phyloP scores from a whole-genome alignment of 164 flowering plant species.

The Piper longum region DNA sequence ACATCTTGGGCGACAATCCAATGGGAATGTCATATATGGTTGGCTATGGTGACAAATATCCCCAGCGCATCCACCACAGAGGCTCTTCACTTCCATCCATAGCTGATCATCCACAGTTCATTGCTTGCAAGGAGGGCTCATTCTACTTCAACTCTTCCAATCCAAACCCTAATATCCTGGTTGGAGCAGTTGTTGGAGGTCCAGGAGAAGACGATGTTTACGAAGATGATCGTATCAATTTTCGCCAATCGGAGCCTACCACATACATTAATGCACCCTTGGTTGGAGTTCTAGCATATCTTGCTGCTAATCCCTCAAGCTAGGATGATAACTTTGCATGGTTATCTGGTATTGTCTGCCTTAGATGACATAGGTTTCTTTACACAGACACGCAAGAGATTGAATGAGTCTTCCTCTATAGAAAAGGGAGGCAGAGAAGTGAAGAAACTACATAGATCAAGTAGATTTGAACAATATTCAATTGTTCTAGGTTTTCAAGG shows the following conservation, averaged over 20 bases:
- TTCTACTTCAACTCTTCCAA: conserved; percentile 50
- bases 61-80: conserved; percentile 75
- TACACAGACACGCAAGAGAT: background rate
- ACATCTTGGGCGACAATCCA: conserved; percentile 80
- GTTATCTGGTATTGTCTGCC: background rate
- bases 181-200: conserved; percentile 84
- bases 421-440: background rate
- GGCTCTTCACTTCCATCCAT: conserved; percentile 83
- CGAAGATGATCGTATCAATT: conserved; percentile 65
- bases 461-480: background rate
- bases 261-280: conserved; percentile 95
- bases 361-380: background rate
- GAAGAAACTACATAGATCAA: background rate
- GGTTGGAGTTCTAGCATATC: conserved; percentile 72
- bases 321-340: background rate
- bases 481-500: background rate
- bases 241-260: conserved; percentile 75
- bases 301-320: conserved; percentile 49
- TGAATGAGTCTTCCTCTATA: background rate
- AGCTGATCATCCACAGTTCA: conserved; percentile 47
- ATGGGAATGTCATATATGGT: conserved; percentile 84
- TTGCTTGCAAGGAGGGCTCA: conserved; percentile 74
- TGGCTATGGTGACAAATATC: conserved; percentile 56
- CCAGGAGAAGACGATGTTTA: conserved; percentile 72
- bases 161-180: conserved; percentile 60